Evolutionary conservation across 495 filamentous ascomycete species (phyloP).

Genomic region (Hypoxylon cercidicola): DNA sequence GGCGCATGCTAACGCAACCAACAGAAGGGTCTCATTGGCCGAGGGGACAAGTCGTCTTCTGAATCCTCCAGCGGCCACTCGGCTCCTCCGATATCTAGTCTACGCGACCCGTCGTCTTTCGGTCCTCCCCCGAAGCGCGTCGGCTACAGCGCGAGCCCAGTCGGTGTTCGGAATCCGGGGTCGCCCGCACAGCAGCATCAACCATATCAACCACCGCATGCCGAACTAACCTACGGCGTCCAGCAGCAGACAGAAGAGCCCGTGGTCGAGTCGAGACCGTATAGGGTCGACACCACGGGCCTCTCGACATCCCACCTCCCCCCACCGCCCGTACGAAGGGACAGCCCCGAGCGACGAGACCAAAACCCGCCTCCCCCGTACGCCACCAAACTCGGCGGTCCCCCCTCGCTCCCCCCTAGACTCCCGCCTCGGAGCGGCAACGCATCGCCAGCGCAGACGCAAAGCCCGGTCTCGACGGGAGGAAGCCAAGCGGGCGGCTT

Average conservation of each 20-base stretch:
- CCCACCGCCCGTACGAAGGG: constrained; percentile 72
- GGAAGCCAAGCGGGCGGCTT: constrained; percentile 37
- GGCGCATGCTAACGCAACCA: constrained; percentile 6
- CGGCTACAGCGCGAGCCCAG: constrained; percentile 38
- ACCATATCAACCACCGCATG: constrained; percentile 1
- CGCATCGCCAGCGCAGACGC: constrained; percentile 65
- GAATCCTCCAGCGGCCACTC: constrained; percentile 49
- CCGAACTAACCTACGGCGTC: constrained; percentile 10
- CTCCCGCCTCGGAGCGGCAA: constrained; percentile 55
- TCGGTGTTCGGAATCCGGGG: constrained; percentile 58
- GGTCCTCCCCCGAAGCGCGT: constrained; percentile 80
- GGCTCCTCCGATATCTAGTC: constrained; percentile 75
- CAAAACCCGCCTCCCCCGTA: constrained; percentile 41
- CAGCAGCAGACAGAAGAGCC: constrained; percentile 50
- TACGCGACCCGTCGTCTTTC: constrained; percentile 87
- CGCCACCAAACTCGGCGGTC: constrained; percentile 64
- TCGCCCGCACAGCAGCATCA: constrained; percentile 61
- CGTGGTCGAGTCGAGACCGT: constrained; percentile 69
- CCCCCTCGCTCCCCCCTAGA: constrained; percentile 81
- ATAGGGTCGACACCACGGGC: constrained; percentile 75
- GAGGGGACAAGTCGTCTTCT: constrained; percentile 45
- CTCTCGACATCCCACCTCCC: constrained; percentile 74
- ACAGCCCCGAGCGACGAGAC: constrained; percentile 55
- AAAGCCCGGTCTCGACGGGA: constrained; percentile 40
- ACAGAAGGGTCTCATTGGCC: constrained; percentile 57